phyloP scores from a whole-genome alignment of 805 yeast genomes.

The Wickerhamomyces queroliae region DNA sequence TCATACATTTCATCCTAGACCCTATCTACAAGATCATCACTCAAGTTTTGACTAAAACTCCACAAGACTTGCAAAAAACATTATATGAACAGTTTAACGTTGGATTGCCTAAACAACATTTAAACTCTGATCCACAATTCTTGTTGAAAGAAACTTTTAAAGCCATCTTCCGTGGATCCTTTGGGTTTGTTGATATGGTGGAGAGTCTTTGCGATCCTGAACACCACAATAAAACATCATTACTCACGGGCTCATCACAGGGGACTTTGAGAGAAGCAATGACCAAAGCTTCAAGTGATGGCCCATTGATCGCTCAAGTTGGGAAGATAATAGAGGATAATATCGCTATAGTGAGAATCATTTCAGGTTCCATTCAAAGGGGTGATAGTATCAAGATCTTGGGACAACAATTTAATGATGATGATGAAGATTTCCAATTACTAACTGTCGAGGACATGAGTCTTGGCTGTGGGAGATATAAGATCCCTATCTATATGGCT shows the following conservation, averaged over 20 bases:
- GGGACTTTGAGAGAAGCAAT: conserved; percentile 12
- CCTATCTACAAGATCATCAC: conserved; percentile 79
- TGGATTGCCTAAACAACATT: conserved; percentile 30
- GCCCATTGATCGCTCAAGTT: conserved; percentile 46
- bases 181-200: conserved; percentile 50
- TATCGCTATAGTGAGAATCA: conserved; percentile 55
- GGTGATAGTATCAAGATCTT: conserved; percentile 47
- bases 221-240: conserved; percentile 20
- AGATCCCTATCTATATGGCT: conserved; percentile 44
- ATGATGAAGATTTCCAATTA: conserved; percentile 43
- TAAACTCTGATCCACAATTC: conserved; percentile 51
- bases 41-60: conserved; percentile 48
- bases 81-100: conserved; percentile 46
- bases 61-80: conserved; percentile 34
- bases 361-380: conserved; percentile 49
- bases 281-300: conserved; percentile 28
- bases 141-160: conserved; percentile 50
- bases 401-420: conserved; percentile 49
- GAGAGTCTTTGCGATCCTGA: conserved; percentile 33
- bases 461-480: conserved; percentile 69
- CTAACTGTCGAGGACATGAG: conserved; percentile 27
- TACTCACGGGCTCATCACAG: conserved; percentile 26
- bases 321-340: conserved; percentile 53
- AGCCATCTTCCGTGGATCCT: conserved; percentile 44
- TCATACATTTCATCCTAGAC: conserved; percentile 61